Evolutionary conservation across 805 yeast genomes (phyloP).

Genomic region (Kodamaea kakaduensis): DNA sequence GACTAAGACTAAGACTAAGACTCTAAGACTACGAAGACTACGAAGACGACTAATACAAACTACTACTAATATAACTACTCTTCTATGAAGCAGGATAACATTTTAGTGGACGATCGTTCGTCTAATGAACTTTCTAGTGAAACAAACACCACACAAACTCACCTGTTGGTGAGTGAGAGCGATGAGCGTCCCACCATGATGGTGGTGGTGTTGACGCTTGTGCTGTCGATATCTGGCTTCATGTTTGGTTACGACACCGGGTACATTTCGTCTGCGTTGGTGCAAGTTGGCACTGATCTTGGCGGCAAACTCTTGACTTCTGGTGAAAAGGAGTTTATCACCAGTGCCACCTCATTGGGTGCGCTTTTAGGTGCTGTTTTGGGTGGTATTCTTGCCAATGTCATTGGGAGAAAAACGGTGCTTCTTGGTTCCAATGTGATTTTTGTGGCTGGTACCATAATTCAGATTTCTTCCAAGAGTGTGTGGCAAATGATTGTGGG

Average conservation of each 20-base stretch:
- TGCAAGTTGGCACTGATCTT: conserved; percentile 76
- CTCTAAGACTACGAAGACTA: too few relatives aligned
- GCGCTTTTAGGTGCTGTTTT: conserved; percentile 75
- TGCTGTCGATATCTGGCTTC: conserved; percentile 89
- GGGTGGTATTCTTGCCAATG: conserved; percentile 82
- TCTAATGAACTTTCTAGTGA: conserved; percentile 3
- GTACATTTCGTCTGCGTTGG: conserved; percentile 90
- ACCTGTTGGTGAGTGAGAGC: conserved; percentile 2
- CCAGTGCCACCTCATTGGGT: conserved; percentile 93
- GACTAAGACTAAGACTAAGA: too few relatives aligned
- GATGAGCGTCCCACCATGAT: conserved; percentile 36
- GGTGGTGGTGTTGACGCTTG: conserved; percentile 65
- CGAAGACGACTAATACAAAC: too few relatives aligned
- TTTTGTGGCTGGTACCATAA: conserved; percentile 77
- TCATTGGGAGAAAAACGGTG: conserved; percentile 80
- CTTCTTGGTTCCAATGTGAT: conserved; percentile 77
- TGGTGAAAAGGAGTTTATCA: conserved; percentile 85
- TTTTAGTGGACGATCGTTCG: neutral
- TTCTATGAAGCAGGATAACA: too few relatives aligned
- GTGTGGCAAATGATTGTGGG: conserved; percentile 93
- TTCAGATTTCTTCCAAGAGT: conserved; percentile 76
- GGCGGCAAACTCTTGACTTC: conserved; percentile 50
- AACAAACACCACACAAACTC: neutral
- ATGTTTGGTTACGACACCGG: conserved; percentile 99
- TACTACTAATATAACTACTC: too few relatives aligned